These are phyloP conservation scores for Aureobasidium sp. DNA, from an alignment of 2,329 filamentous ascomycete species.

Conservation along the genomic window DNA sequence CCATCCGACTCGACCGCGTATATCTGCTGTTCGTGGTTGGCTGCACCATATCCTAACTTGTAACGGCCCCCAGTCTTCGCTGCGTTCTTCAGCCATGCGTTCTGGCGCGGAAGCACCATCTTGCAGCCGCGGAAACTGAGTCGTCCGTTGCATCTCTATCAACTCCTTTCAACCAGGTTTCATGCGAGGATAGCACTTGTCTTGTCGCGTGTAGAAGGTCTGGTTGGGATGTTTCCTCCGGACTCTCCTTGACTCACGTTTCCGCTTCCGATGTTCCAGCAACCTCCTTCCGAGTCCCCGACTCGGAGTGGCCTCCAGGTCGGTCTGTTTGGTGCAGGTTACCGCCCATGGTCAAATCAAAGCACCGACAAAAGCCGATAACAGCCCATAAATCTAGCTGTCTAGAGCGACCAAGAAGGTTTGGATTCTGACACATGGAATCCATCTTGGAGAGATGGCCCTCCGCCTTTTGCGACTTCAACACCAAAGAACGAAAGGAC, in stretches of 20 bases:
- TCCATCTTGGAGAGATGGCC: background rate
- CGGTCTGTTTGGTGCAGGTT: background rate
- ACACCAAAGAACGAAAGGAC: conserved; percentile 7
- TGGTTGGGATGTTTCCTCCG: background rate
- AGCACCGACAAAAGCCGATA: conserved; percentile 13
- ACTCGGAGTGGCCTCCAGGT: background rate
- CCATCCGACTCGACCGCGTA: conserved; percentile 11
- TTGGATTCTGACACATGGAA: conserved; percentile 10
- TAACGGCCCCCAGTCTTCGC: conserved; percentile 10
- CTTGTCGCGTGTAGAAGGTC: background rate
- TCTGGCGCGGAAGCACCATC: conserved; percentile 4
- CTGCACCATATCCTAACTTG: conserved; percentile 5
- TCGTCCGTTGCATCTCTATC: background rate
- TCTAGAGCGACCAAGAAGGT: background rate
- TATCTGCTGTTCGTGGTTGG: conserved; percentile 4
- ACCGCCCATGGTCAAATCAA: conserved; percentile 3
- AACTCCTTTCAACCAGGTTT: background rate
- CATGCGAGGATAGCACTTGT: background rate
- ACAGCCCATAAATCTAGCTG: conserved; percentile 4
- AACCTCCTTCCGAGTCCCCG: background rate
- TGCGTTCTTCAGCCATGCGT: background rate
- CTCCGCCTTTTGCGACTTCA: conserved; percentile 9
- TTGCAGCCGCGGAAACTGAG: conserved; percentile 6
- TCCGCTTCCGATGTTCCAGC: conserved; percentile 2
- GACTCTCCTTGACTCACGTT: background rate